Base-by-base conservation (phyloP, 2,329 filamentous ascomycete genomes). In the Sporothrix humicola region DNA sequence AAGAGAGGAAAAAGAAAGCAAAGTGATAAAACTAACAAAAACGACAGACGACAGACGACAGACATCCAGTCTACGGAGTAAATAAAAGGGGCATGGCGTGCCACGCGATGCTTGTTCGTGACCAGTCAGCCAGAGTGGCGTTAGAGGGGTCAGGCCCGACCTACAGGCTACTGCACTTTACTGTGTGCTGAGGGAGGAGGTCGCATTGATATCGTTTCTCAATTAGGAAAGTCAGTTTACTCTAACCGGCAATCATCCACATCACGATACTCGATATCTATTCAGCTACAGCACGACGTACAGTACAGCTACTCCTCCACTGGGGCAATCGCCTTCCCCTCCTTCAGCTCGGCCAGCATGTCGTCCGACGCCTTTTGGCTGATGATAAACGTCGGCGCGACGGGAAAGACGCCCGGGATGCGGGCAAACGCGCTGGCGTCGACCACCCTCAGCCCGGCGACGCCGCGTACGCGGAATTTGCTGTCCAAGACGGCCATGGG, bases 401-500 rank as follows among this genome's bases (percentile, higher is more conserved):
- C 54, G 9, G 54, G 54, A 20, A 56, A 56, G 5, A 56, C 72
- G 31, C 72, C 72, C 6, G 75, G 75, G 46, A 75, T 63, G 26
- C 61, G 44, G 10, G 73, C 71, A 61, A 75, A 74, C 46, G 68
- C 71, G 17, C 59, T 70, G 12, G 73, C 75, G 54, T 76, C 75
- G 54, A 75, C 73, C n/a, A 76, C 71, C 26, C 75, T 59, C 63
- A 74, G 72, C 17, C 66, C 61, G 8, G 61, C n/a, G 17, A 74
- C 69, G 48, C 73, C 75, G 52, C 73, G 72, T 1, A 75, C 75
- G 20, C 73, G 66, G 59, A 76, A 72, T 58, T 66, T 61, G 68
- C 61, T 65, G 52, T 75, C 74, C 2, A 74, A 61, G 31, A 73
- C 73, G 46, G 72, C 72, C 58, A 74, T 42, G 46, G 58, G 37